phyloP scores from a whole-genome alignment of 164 flowering plant species.

The Aristolochia fimbriata region DNA sequence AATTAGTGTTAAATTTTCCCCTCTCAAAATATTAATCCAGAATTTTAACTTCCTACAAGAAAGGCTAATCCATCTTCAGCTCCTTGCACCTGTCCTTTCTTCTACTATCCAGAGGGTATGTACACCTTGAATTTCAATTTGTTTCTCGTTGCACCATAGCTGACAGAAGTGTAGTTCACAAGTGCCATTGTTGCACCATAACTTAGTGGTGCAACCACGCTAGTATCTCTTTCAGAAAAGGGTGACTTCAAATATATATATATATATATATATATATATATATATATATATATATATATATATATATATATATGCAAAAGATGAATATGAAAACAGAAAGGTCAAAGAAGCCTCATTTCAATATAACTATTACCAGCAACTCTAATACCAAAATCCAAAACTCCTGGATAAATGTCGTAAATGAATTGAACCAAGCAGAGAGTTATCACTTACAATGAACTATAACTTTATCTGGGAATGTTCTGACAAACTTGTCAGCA shows the following conservation, averaged over 20 bases:
- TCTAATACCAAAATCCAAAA: neutral
- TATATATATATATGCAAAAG: neutral
- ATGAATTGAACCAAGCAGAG: neutral
- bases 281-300: neutral
- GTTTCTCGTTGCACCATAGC: too few relatives aligned
- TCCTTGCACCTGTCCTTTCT: neutral
- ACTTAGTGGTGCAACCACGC: too few relatives aligned
- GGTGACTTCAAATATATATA: too few relatives aligned
- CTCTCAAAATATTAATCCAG: neutral
- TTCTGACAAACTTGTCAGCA: constrained; percentile 72
- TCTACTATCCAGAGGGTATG: too few relatives aligned
- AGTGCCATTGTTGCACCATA: too few relatives aligned
- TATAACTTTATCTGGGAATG: constrained; percentile 69
- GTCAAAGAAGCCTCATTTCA: neutral
- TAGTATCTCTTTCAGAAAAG: too few relatives aligned
- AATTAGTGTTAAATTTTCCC: neutral
- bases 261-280: neutral
- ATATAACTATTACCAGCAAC: neutral
- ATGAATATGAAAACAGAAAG: neutral
- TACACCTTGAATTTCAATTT: too few relatives aligned
- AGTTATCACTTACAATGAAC: constrained; percentile 70
- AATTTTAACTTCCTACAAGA: neutral
- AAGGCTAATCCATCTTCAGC: neutral
- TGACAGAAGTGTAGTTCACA: too few relatives aligned
- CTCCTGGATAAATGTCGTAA: too few relatives aligned